Base-by-base conservation (phyloP, 805 yeast genomes). In the Nakazawaea ernobii region DNA sequence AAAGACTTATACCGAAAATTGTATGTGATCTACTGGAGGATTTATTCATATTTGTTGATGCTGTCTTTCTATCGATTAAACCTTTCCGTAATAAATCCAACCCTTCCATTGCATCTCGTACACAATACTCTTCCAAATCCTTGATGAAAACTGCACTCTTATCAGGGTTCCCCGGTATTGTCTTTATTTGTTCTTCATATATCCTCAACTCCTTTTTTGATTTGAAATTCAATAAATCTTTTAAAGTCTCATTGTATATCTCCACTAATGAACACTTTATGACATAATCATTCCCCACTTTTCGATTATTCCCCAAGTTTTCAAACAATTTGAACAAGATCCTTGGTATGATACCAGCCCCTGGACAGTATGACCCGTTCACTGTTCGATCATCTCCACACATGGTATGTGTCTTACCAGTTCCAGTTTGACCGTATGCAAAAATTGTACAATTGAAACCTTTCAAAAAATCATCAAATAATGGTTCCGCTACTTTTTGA, bases 1-100 rank as follows among this genome's bases (percentile, higher is more conserved):
- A 77, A 30, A 86, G 62, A 39, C 73, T 74, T 28, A 86, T 72
- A 2, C 90, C 79, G 62, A 86, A 85, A 4, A 86, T 81, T 0
- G 92, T 81, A 59, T 86, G 95, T 0, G 91, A 84, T 59, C 95
- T 70, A 52, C 88, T 81, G 7, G 90, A 84, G 14, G 71, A 69
- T 55, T 81, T 88, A 55, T 86, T 86, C 73, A 86, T 74, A 56
- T 82, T 83, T 0, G 95, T 86, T 2, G 84, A 71, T 0, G 89
- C 87, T 1, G 86, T 83, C 57, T 79, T 82, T 45, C 90, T 70
- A 47, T 70, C 71, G 38, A 68, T 69, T 35, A 83, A 63, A 0
- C 95, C 91, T 44, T 70, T 70, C 48, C 72, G 74, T 20, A 86
- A 60, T 6, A 80, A 61, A 37, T 64, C 59, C 47, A 85, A 66